Evolutionary conservation across 2,329 filamentous ascomycete genomes (phyloP), one percentile per base, ranked within the genome.

Genomic region (Aureobasidium namibiae): DNA sequence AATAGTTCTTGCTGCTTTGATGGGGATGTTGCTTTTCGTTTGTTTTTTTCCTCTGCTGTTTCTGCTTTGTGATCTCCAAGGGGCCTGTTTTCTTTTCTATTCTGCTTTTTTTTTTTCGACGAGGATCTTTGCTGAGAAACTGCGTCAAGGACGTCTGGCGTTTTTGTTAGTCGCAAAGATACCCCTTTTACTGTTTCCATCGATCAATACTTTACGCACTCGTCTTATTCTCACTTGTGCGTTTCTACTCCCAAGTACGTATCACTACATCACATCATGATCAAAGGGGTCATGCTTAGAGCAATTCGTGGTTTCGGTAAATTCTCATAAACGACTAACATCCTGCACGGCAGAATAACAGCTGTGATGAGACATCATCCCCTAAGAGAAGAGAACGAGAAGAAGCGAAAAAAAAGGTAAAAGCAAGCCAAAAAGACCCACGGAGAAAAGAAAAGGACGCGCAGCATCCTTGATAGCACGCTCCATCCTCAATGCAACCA

Each of bases 351-450:
- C 50, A 54, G 50, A 54, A 42, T 16, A 31, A 31, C 36, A 42
- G 50, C n/a, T 23, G 16, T 41, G 24, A 31, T 42, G n/a, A 54
- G 36, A 54, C 50, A 54, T 54, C 50, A 42, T 54, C n/a, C 38
- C 50, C 50, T 24, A 21, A n/a, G 18, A 38, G 48, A 52, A 39
- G 33, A 52, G 9, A 52, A 18, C 16, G 21, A 16, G 26, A 11
- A 49, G 38, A 41, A 41, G 7, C 16, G 38, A 21, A 24, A 44
- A 24, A 21, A 21, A 34, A 36, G 9, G 39, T 18, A 52, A 26
- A 21, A 4, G 5, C 4, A 10, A 8, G 36, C 6, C 24, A 45
- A 38, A 50, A n/a, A 36, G n/a, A 1, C 42, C 24, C 26, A 29
- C 23, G 14, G 18, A 14, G 31, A 50, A 34, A 21, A 23, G 4